Percentiles rank a stretch among this genome's conserved stretches.
phyloP scores from a whole-genome alignment of 148 eudicot genomes.

The Tetragonia tetragonoides region DNA sequence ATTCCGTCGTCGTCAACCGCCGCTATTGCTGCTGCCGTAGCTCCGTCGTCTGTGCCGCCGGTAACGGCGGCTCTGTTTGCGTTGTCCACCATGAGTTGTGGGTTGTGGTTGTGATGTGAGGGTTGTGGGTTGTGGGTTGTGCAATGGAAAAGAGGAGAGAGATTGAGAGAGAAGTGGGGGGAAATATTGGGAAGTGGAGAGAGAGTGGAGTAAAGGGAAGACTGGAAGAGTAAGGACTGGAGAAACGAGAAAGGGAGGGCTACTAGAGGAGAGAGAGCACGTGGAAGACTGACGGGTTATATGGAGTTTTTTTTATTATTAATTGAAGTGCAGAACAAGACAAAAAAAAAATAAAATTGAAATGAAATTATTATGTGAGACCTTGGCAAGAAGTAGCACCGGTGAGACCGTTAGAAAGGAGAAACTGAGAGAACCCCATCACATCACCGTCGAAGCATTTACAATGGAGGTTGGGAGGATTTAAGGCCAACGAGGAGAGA shows the following conservation, averaged over 20 bases:
- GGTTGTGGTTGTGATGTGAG: neutral
- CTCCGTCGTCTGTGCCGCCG: neutral
- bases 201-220: neutral
- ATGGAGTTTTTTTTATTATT: neutral
- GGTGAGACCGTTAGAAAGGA: too few relatives aligned
- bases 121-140: too few relatives aligned
- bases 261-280: neutral
- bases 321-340: too few relatives aligned
- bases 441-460: neutral
- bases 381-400: too few relatives aligned
- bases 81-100: neutral
- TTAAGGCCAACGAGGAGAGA: neutral
- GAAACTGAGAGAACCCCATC: too few relatives aligned
- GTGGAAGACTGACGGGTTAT: conserved; percentile 18
- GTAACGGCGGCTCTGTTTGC: neutral
- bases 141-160: neutral
- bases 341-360: too few relatives aligned
- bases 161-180: neutral
- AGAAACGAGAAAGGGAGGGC: neutral
- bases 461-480: conserved; percentile 7
- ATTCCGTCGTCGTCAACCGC: conserved; percentile 40
- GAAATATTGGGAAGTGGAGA: neutral
- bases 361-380: too few relatives aligned
- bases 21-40: neutral
- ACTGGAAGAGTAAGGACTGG: neutral